Conservation (phyloP, 169 alveolate genomes). For the Eimeria sp. region DNA sequence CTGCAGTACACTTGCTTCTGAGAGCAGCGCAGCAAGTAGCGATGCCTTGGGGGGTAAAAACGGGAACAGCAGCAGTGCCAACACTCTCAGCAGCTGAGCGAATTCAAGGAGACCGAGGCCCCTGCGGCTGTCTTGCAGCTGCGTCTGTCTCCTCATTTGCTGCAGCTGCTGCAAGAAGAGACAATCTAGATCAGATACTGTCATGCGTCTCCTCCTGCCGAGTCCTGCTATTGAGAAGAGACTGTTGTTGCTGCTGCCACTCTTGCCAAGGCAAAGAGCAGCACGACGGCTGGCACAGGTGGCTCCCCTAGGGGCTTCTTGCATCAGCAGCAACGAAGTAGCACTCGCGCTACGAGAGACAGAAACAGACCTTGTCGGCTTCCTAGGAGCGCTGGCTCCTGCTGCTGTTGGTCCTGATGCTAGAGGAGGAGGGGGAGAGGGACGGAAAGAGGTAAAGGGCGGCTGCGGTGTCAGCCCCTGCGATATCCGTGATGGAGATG, state of each 20-base stretch:
- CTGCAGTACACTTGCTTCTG: not conserved
- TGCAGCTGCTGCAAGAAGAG: conserved; percentile 59
- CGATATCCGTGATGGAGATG: not conserved
- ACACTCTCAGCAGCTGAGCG: not conserved
- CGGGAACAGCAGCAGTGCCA: not conserved
- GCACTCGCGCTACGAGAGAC: conserved; percentile 33
- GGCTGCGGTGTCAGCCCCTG: conserved; percentile 42
- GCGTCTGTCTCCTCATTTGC: conserved; percentile 73
- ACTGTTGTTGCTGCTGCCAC: conserved; percentile 43
- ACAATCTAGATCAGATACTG: conserved; percentile 36
- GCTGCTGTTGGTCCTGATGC: no score
- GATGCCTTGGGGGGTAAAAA: not conserved
- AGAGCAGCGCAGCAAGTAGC: conserved; percentile 49
- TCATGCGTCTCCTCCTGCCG: conserved; percentile 21
- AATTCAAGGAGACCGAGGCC: conserved; percentile 75
- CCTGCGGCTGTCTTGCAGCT: conserved; percentile 51
- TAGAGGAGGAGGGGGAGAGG: not conserved
- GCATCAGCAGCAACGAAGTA: not conserved
- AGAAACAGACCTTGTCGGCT: conserved; percentile 7
- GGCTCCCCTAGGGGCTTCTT: not conserved
- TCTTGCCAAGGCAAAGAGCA: not conserved
- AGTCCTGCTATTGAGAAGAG: not conserved
- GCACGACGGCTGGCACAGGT: not conserved
- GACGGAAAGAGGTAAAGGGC: conserved; percentile 27
- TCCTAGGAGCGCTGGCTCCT: conserved; percentile 13